These are phyloP conservation scores for Cystofilobasidium capitatum DNA, from an alignment of 768 basidiomycete species.

Conservation along the genomic window DNA sequence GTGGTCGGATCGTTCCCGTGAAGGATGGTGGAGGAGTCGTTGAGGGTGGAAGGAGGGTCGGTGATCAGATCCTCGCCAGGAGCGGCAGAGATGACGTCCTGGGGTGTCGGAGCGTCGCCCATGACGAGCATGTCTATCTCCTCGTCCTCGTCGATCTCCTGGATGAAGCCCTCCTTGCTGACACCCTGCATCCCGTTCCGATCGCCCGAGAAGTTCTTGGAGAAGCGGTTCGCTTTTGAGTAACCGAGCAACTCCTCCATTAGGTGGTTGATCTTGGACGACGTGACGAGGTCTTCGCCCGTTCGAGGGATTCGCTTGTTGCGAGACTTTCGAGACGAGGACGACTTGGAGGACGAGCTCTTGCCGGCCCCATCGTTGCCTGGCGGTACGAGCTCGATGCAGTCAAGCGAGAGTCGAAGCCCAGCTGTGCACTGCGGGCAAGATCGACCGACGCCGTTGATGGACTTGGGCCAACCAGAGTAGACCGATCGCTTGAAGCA, in stretches of 20 bases:
- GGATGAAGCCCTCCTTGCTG: background rate
- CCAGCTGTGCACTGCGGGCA: conserved; percentile 71
- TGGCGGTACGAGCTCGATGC: conserved; percentile 68
- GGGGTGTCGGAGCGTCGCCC: background rate
- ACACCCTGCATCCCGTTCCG: background rate
- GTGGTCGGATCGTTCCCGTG: background rate
- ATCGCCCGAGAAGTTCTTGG: conserved; percentile 65
- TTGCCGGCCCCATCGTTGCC: conserved; percentile 30
- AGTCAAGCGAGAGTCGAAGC: conserved; percentile 57
- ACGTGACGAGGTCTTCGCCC: conserved; percentile 40
- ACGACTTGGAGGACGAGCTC: background rate
- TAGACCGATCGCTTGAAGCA: conserved; percentile 77
- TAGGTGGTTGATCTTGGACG: conserved; percentile 80
- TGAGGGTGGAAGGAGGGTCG: background rate
- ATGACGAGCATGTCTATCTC: background rate
- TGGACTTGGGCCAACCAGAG: conserved; percentile 67
- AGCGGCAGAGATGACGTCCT: background rate
- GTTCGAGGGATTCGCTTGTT: conserved; percentile 18
- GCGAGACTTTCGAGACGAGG: background rate
- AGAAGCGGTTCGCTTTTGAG: conserved; percentile 75
- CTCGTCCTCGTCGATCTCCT: conserved; percentile 4
- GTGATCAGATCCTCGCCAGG: conserved; percentile 3
- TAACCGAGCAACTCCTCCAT: conserved; percentile 68
- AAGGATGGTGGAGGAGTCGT: conserved; percentile 1
- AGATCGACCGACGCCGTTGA: conserved; percentile 49